These are phyloP conservation scores for Saccharomyces hybrid DNA, from an alignment of 1,139 yeast species.

Conservation along the genomic window DNA sequence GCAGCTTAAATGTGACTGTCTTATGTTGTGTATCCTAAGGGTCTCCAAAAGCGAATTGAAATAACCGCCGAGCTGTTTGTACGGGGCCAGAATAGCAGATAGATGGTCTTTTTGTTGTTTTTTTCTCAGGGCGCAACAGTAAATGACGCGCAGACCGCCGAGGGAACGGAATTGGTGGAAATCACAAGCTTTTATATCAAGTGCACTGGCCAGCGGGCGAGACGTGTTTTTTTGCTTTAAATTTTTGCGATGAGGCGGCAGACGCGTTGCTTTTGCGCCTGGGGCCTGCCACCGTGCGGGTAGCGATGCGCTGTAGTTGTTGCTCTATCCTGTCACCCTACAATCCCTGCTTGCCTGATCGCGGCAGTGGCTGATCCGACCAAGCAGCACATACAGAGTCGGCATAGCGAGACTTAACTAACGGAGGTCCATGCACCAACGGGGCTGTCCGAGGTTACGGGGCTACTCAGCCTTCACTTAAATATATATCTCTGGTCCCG, in stretches of 20 bases:
- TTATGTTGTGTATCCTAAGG: neutral
- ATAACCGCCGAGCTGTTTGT: constrained; percentile 8
- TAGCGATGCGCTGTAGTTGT: neutral
- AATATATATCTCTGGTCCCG: neutral
- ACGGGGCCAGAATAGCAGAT: neutral
- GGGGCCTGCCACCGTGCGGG: neutral
- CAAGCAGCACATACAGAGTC: neutral
- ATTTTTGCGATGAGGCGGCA: neutral
- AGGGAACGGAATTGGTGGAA: neutral
- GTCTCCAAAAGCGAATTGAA: constrained; percentile 38
- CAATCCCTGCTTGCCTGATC: neutral
- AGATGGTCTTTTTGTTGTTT: neutral
- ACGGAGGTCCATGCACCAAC: neutral
- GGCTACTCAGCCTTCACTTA: neutral
- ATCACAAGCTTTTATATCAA: neutral
- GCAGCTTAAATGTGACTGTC: neutral
- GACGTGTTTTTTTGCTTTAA: neutral
- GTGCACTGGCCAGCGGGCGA: neutral
- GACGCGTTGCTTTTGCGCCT: neutral
- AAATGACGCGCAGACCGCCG: neutral
- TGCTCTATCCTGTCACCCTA: neutral
- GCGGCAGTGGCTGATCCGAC: neutral
- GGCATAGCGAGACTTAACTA: neutral
- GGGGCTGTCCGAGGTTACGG: neutral
- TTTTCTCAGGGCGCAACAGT: neutral